Evolutionary conservation across 345 rosid genomes (phyloP).

Genomic region (Boechera stricta): DNA sequence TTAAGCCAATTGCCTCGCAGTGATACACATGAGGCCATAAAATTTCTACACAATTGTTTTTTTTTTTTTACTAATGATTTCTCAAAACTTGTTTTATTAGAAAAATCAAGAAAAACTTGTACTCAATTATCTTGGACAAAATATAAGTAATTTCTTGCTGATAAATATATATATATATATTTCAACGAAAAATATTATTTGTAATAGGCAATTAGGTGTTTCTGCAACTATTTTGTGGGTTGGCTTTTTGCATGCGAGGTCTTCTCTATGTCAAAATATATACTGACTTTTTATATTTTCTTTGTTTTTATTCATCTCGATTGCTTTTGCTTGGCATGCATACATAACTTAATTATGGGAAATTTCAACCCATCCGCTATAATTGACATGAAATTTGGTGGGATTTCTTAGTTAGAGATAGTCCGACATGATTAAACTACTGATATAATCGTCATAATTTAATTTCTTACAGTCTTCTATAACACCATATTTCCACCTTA

Average conservation of each 20-base stretch:
- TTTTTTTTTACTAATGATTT: neutral
- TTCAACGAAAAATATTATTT: too few species aligned
- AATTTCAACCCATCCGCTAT: conserved; percentile 25
- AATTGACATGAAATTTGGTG: conserved; percentile 36
- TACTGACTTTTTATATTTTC: conserved; percentile 5
- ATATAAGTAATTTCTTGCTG: too few species aligned
- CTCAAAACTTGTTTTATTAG: neutral
- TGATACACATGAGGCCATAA: neutral
- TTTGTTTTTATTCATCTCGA: conserved; percentile 32
- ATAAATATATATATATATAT: too few species aligned
- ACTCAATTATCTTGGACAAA: neutral
- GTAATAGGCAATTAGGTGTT: neutral
- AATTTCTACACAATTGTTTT: neutral
- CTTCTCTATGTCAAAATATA: conserved; percentile 42
- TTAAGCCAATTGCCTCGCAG: neutral
- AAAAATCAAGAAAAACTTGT: neutral
- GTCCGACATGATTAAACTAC: conserved; percentile 45
- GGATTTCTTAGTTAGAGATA: conserved; percentile 33
- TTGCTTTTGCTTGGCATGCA: conserved; percentile 47
- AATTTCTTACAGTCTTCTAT: conserved; percentile 20
- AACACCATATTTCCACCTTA: conserved; percentile 25
- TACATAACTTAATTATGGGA: conserved; percentile 35
- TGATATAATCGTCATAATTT: conserved; percentile 38
- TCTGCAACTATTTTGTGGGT: conserved; percentile 34
- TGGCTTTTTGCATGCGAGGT: conserved; percentile 47